A percentile compares a stretch with the other conserved stretches of the same genome.
Evolutionary conservation across 1,284 basidiomycete species (phyloP).

Genomic region (Ganoderma multipileum): DNA sequence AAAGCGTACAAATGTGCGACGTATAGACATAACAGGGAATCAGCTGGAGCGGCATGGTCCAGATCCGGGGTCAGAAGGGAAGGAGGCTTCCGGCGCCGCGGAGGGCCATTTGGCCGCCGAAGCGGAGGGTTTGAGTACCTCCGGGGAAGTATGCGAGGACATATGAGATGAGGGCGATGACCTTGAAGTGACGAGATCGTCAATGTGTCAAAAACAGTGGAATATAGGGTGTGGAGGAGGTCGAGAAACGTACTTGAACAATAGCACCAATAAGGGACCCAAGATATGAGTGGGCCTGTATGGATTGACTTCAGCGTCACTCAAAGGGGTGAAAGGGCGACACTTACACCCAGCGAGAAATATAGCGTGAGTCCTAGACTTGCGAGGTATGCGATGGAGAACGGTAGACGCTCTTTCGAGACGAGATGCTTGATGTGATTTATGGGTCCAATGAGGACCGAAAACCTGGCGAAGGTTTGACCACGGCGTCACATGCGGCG

Average conservation of each 20-base stretch:
- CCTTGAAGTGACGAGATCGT: conserved; percentile 46
- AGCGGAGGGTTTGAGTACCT: conserved; percentile 79
- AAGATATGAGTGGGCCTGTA: conserved; percentile 80
- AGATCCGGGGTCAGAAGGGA: conserved; percentile 58
- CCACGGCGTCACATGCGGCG: not conserved
- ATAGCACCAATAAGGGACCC: conserved; percentile 84
- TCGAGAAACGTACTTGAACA: conserved; percentile 61
- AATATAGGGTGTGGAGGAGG: not conserved
- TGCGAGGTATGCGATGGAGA: conserved; percentile 84
- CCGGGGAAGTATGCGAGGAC: conserved; percentile 93
- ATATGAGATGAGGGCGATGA: conserved; percentile 85
- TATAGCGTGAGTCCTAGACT: conserved; percentile 87
- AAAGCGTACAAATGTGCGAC: conserved; percentile 13
- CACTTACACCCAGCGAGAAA: conserved; percentile 83
- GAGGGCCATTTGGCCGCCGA: conserved; percentile 83
- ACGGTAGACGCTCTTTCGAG: conserved; percentile 86
- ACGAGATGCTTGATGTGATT: conserved; percentile 92
- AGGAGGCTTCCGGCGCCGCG: conserved; percentile 83
- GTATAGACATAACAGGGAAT: conserved; percentile 2
- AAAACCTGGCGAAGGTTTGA: conserved; percentile 58
- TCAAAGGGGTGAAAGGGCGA: not conserved
- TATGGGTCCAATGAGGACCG: conserved; percentile 84
- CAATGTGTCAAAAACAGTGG: too few relatives aligned
- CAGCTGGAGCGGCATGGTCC: not conserved
- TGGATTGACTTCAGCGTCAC: not conserved